Evolutionary conservation across 2,329 filamentous ascomycete genomes (phyloP), one percentile per base, ranked within the genome.

Genomic region (Aspergillus sclerotialis): DNA sequence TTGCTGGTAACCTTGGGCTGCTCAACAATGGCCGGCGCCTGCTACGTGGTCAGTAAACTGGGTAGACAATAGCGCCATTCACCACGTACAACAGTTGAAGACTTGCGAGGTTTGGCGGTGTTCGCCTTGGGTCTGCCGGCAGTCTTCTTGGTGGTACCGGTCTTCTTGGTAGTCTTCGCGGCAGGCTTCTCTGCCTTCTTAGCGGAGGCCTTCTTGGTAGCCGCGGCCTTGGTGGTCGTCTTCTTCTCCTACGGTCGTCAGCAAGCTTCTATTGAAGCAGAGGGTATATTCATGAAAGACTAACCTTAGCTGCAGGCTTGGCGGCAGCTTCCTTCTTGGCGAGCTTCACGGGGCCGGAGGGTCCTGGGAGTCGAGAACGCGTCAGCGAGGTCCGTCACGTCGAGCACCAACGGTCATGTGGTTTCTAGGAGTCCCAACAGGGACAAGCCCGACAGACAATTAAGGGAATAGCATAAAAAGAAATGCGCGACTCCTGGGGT

Each of bases 271-370:
- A 18, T 23, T 11, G 30, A 32, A 16, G 11, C 23, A 14, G 28
- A 18, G 9, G 12, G 4, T 9, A 19, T 5, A 32, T 14, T 17
- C 18, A 14, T 21, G n/a, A n/a, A n/a, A 10, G 18, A 28, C 32
- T 35, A 45, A 53, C 52, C 56, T 62, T 64, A 21, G 56, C 45
- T 39, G 63, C 60, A 35, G 68, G 60, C 62, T 72, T 63, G 30
- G 61, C 53, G 43, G 53, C 53, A 35, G 58, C 37, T 36, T 76
- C 73, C 72, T 87, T 88, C 80, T 90, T 90, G 40, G 82, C 83
- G 40, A 94, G 81, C 82, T 94, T 94, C 66, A 92, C 87, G 49
- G 86, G 84, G 41, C 88, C 88, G 45, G 88, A 94, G 40, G 86
- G 75, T 54, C 84, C 83, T 88, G 39, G 33, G 38, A 29, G 24